Evolutionary conservation across 2,329 filamentous ascomycete species (phyloP), one percentile per base, ranked within the genome.

Genomic region (Leptographium procerum): DNA sequence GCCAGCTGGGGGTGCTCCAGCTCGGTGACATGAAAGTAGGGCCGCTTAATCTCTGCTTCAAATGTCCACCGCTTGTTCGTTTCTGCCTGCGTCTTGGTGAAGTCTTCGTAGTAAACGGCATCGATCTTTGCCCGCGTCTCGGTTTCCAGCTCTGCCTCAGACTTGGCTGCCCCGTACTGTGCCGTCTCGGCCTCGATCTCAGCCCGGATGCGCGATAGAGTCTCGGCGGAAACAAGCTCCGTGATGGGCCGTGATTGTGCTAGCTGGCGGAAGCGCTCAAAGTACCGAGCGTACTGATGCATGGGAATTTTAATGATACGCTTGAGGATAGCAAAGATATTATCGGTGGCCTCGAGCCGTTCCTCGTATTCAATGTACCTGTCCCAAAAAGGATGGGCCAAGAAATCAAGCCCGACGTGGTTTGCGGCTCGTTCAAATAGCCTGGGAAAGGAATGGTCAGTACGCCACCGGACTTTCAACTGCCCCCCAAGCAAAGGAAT

Each of bases 341-440:
- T 89, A 63, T 95, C 89, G 16, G 87, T 83, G 0, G 87, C 84
- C 67, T 96, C 91, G 61, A 92, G 79, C 1, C 91, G 87, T 70
- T 96, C 91, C 70, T 97, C 94, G 67, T 95, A 97, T 69, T 97
- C 94, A 63, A 99, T 84, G 68, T 96, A 99, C 73, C 96, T 97
- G 72, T 99, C 94, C 94, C 94, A 99, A 75, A 99, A 96, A 1
- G 91, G 91, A 69, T 96, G 91, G 2, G 91, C 87, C 33, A 96
- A 79, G 69, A 96, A 99, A 72, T 99, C 94, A 22, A 97, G 80
- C 19, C 94, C 94, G 47, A 96, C 91, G 66, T 83, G 86, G 33
- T 81, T 81, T 31, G 90, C 88, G 62, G 88, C 94, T 64, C 94
- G 88, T 70, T 99, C 92, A 69, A 97, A 97, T 10, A 97, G 81